A percentile compares a stretch with the other conserved stretches of the same genome.
Evolutionary conservation across 1,284 basidiomycete species (phyloP).

Genomic region (Rhizoctonia solani): DNA sequence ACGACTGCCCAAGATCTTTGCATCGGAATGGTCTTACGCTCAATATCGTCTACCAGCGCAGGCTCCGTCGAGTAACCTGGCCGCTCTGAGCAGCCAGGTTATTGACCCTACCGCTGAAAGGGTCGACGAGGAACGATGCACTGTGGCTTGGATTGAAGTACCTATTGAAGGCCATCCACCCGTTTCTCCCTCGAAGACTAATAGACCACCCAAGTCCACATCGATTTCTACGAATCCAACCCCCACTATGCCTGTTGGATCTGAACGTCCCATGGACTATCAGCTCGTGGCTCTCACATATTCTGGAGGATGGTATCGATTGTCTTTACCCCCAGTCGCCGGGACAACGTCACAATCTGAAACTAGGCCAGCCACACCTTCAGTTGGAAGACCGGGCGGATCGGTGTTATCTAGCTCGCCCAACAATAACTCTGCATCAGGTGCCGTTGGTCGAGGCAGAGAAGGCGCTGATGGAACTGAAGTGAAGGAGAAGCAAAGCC

Average conservation of each 20-base stretch:
- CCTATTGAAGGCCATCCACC: conserved; percentile 43
- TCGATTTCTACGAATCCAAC: conserved; percentile 19
- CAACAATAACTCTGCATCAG: conserved; percentile 17
- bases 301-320: conserved; percentile 90
- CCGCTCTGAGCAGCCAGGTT: conserved; percentile 54
- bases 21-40: conserved; percentile 91
- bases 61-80: conserved; percentile 76
- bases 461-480: conserved; percentile 43
- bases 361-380: conserved; percentile 10
- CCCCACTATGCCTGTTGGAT: conserved; percentile 28
- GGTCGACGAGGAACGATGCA: conserved; percentile 79
- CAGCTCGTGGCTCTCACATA: conserved; percentile 86
- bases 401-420: conserved; percentile 24
- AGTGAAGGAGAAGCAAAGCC: conserved; percentile 41
- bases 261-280: conserved; percentile 52
- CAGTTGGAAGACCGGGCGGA: conserved; percentile 1
- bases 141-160: conserved; percentile 80
- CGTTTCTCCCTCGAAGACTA: conserved; percentile 1
- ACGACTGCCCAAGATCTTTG: conserved; percentile 89
- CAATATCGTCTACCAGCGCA: conserved; percentile 88
- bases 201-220: conserved; percentile 18
- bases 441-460: neutral
- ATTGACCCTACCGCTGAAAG: conserved; percentile 59
- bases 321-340: conserved; percentile 61
- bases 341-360: conserved; percentile 38